A percentile compares a stretch with the other conserved stretches of the same genome.
These are phyloP conservation scores for Beta macrorhiza DNA, from an alignment of 179 eudicot genomes.

Conservation along the genomic window DNA sequence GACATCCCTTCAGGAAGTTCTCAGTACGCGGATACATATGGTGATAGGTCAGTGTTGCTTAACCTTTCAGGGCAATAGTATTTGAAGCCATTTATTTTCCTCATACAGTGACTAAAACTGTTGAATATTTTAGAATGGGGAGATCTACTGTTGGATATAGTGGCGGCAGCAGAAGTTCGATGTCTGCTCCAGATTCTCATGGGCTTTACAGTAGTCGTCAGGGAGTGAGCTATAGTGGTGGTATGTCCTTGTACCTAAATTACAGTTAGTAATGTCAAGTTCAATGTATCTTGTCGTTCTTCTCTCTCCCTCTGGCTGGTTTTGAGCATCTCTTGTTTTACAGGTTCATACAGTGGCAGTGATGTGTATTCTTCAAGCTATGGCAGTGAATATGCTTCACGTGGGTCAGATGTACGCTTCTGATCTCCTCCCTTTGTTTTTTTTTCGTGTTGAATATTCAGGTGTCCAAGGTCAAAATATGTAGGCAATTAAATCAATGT, in stretches of 20 bases:
- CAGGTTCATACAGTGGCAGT: slow-evolving; percentile 72
- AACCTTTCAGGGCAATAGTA: not conserved
- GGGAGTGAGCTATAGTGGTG: slow-evolving; percentile 79
- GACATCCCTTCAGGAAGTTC: slow-evolving; percentile 66
- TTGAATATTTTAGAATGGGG: slow-evolving; percentile 52
- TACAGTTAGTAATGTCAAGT: too few species aligned
- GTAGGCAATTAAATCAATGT: not conserved
- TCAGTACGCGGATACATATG: slow-evolving; percentile 69
- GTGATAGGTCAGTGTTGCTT: slow-evolving; percentile 60
- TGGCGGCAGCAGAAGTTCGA: slow-evolving; percentile 61
- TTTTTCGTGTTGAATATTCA: not conserved
- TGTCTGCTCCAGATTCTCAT: slow-evolving; percentile 73
- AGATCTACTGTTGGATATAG: slow-evolving; percentile 73
- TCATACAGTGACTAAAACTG: not conserved
- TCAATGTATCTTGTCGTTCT: too few species aligned
- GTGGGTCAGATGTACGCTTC: slow-evolving; percentile 77
- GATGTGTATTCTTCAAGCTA: slow-evolving; percentile 80
- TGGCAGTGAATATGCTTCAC: slow-evolving; percentile 70
- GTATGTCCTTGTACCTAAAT: slow-evolving; percentile 32
- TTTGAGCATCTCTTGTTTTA: not conserved
- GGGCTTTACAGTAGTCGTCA: slow-evolving; percentile 80
- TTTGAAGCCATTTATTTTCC: not conserved
- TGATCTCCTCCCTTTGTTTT: not conserved
- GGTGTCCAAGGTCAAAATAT: not conserved
- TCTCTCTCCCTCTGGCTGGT: not conserved